Conservation (phyloP, 371 early-diverging fungal species). For the Dinochytrium kinnereticum region DNA sequence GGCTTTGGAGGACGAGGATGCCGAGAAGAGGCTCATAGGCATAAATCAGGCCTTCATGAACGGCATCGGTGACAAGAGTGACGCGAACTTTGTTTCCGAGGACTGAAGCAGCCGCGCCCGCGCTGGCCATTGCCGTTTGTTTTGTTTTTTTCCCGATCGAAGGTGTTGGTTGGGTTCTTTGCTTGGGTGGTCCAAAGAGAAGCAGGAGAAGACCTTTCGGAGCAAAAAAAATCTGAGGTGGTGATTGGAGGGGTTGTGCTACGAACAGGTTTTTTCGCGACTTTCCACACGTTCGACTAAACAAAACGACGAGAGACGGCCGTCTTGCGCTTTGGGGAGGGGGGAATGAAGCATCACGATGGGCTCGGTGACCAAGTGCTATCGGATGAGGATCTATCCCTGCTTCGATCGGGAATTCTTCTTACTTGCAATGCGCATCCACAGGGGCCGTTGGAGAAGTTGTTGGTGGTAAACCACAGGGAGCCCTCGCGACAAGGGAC, state of each 20-base stretch:
- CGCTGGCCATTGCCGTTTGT: conserved; percentile 1
- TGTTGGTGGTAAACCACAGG: conserved; percentile 18
- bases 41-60: conserved; percentile 38
- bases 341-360: neutral
- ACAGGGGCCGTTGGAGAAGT: conserved; percentile 9
- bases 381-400: neutral
- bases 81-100: conserved; percentile 40
- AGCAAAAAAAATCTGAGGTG: too few species aligned
- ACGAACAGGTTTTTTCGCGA: too few species aligned
- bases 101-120: conserved; percentile 5
- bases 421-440: conserved; percentile 13
- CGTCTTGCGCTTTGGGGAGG: too few species aligned
- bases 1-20: conserved; percentile 41
- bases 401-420: conserved; percentile 15
- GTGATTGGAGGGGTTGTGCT: too few species aligned
- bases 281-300: too few species aligned
- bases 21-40: conserved; percentile 40
- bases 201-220: too few species aligned
- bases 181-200: too few species aligned
- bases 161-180: neutral
- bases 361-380: neutral
- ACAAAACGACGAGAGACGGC: too few species aligned
- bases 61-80: conserved; percentile 19
- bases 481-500: neutral
- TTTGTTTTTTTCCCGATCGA: neutral